Evolutionary conservation across 2,329 filamentous ascomycete genomes (phyloP), one percentile per base, ranked within the genome.

Genomic region (Uncinocarpus reesii): DNA sequence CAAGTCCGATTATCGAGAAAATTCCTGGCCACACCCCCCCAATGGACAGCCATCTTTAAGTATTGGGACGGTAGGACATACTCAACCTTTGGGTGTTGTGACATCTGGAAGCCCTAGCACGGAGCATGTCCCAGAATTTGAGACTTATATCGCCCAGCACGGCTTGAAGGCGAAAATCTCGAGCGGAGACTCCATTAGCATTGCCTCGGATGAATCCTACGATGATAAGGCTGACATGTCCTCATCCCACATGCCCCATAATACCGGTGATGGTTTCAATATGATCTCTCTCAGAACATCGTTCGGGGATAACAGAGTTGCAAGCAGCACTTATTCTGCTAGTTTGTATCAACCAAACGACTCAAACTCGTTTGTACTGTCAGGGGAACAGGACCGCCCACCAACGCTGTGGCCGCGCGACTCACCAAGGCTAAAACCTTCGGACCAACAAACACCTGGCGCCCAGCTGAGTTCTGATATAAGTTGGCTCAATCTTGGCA

Each of bases 81-180:
- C 67, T 2, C 63, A 64, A 44, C 65, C 67, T 1, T 55, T 70
- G 4, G 68, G 63, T 10, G 60, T 56, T 3, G 69, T 72, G 2
- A 38, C 60, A 11, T 68, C 61, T 13, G 67, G 66, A 18, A 71
- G 67, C 50, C 68, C 69, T n/a, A 70, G 62, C 35, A 67, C 69
- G 2, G 64, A 65, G 52, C 55, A 62, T 53, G 52, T 58, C 1
- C 55, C 58, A 28, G 54, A 54, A 10, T 55, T 60, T 18, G 58
- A 56, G n/a, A 59, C 57, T 10, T 56, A 68, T 13, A 54, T 62
- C 42, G 62, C 67, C 3, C 65, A 63, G 1, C 62, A 70, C 46
- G 61, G 65, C 28, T 66, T 68, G 50, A 61, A 64, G 2, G 69
- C 67, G 10, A 65, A 65, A 18, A 71, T 72, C 18, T 71, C 68